A percentile compares a stretch with the other conserved stretches of the same genome.
phyloP scores from a whole-genome alignment of 2,329 filamentous ascomycete genomes.

The Penicillium hesseltinei region DNA sequence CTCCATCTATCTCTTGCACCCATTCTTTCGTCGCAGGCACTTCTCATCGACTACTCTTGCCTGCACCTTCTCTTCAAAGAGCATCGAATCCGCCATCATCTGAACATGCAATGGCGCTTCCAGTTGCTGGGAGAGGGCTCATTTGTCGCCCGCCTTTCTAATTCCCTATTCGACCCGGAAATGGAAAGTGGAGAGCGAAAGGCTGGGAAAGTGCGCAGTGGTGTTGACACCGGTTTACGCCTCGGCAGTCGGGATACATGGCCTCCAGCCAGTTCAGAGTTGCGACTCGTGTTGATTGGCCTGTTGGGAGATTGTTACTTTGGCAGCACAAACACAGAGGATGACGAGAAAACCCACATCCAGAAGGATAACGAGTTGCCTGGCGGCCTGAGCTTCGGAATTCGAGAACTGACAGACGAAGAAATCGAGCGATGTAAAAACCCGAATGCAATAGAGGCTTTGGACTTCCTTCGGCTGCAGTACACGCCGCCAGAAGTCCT shows the following conservation, averaged over 20 bases:
- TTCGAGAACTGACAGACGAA: conserved; percentile 73
- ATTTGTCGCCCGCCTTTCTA: conserved; percentile 75
- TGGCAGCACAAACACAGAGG: conserved; percentile 24
- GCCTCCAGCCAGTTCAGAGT: conserved; percentile 91
- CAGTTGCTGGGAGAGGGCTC: conserved; percentile 81
- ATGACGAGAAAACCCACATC: conserved; percentile 21
- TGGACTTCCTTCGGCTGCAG: conserved; percentile 88
- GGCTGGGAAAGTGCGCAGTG: conserved; percentile 65
- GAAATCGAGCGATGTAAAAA: conserved; percentile 84
- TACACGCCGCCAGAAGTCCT: conserved; percentile 76
- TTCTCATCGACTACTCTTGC: conserved; percentile 73
- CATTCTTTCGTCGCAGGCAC: conserved; percentile 70
- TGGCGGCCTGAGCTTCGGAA: conserved; percentile 74
- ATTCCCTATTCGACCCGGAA: conserved; percentile 81
- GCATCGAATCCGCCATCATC: conserved; percentile 69
- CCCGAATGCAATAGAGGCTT: conserved; percentile 74
- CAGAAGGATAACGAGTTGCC: conserved; percentile 51
- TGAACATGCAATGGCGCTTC: conserved; percentile 73
- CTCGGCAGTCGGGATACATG: conserved; percentile 78
- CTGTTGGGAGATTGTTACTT: conserved; percentile 74
- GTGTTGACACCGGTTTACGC: conserved; percentile 75
- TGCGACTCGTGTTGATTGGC: conserved; percentile 85
- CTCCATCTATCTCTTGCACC: conserved; percentile 70
- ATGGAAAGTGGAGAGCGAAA: conserved; percentile 74
- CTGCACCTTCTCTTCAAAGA: conserved; percentile 73